Evolutionary conservation across 2,329 filamentous ascomycete species (phyloP).

Genomic region (Aureobasidium vineae): DNA sequence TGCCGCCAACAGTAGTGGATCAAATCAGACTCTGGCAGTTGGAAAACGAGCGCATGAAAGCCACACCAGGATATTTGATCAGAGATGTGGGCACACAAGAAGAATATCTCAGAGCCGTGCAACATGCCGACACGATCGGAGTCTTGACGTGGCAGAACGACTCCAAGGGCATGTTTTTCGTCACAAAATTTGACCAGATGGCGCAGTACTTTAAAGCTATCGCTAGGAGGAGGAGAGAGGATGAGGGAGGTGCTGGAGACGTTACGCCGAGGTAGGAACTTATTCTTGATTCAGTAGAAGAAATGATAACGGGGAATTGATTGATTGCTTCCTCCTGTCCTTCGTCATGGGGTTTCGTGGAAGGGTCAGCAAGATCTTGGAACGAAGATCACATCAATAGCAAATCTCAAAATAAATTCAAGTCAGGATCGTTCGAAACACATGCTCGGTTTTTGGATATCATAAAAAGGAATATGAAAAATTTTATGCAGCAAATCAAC

Average conservation of each 20-base stretch:
- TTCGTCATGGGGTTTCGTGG: background rate
- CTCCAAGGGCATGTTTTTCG: conserved; percentile 80
- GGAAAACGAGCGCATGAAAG: conserved; percentile 90
- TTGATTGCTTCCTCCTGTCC: background rate
- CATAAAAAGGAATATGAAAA: background rate
- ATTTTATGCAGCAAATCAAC: conserved; percentile 35
- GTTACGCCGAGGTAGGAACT: background rate
- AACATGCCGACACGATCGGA: conserved; percentile 84
- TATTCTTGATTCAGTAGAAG: background rate
- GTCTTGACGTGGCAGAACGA: conserved; percentile 87
- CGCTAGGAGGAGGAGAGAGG: conserved; percentile 42
- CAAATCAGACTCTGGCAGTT: conserved; percentile 98
- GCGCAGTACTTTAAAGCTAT: conserved; percentile 69
- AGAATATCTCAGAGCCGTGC: conserved; percentile 65
- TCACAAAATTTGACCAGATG: conserved; percentile 86
- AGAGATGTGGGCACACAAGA: conserved; percentile 72
- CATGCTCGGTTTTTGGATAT: conserved; percentile 3
- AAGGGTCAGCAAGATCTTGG: background rate
- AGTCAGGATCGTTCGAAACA: background rate
- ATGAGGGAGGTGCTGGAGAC: conserved; percentile 27
- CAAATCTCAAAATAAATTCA: background rate
- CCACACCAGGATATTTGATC: conserved; percentile 80
- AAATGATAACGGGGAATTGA: background rate
- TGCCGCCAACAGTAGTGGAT: conserved; percentile 94
- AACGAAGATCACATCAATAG: background rate